Conservation (phyloP, 257 asterid genomes). For the Ocimum tenuiflorum region DNA sequence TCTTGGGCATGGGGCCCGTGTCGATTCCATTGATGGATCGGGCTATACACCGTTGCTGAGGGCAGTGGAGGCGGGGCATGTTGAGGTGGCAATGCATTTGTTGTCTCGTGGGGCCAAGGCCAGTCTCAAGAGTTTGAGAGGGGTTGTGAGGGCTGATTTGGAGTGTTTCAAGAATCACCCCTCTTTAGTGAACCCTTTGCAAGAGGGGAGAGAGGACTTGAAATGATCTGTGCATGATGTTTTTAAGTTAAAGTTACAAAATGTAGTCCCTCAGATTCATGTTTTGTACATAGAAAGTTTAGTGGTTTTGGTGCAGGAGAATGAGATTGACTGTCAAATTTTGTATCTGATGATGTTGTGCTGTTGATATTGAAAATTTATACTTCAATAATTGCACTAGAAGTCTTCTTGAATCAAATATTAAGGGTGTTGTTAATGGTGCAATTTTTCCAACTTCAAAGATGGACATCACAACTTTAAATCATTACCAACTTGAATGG, state of each 20-base stretch:
- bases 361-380: neutral
- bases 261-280: neutral
- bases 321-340: neutral
- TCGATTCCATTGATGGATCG: conserved; percentile 43
- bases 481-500: too few relatives aligned
- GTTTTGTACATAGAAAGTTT: neutral
- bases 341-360: neutral
- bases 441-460: too few relatives aligned
- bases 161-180: conserved; percentile 33
- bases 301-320: neutral
- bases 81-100: conserved; percentile 50
- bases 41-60: conserved; percentile 62
- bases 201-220: neutral
- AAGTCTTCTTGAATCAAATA: too few relatives aligned
- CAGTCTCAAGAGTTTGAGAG: conserved; percentile 46
- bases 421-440: too few relatives aligned
- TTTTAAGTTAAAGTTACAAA: neutral
- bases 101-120: conserved; percentile 62
- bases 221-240: neutral
- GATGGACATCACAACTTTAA: too few relatives aligned
- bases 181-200: conserved; percentile 11
- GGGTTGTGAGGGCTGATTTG: conserved; percentile 18
- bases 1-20: conserved; percentile 47
- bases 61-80: conserved; percentile 56
- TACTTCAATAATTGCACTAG: too few relatives aligned